Evolutionary conservation across 2,329 filamentous ascomycete species (phyloP), one percentile per base, ranked within the genome.

Genomic region (Fusarium luffae): DNA sequence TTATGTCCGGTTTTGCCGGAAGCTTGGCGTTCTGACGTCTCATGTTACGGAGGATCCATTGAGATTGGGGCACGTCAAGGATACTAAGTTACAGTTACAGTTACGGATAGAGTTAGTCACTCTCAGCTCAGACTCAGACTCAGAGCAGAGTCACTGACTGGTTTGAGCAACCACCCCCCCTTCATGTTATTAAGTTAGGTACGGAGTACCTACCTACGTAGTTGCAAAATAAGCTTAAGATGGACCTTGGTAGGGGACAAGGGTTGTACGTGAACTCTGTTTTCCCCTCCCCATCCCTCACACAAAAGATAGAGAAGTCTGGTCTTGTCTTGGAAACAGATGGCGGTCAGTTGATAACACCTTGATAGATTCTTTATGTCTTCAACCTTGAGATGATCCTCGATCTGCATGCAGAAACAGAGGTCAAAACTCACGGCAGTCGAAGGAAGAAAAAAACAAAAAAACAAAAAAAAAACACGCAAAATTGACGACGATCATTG

Each of bases 141-240:
- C 41, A 43, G 13, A 23, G 41, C 8, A 43, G 8, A 34, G 49
- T 52, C 52, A 65, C 48, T 47, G 47, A 54, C 61, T 60, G 23
- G 23, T 43, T 66, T 59, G 30, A 66, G 63, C 43, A 66, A 52
- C 47, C 47, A 28, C 41, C 25, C 64, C 25, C 64, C 16, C 32
- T 37, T 37, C 9, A 37, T 37, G 16, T 37, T 37, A 37, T 37
- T 37, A 18, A 37, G 32, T 37, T 37, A 6, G 32, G 32, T 37
- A 37, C 28, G 6, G 5, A 5, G 28, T 28, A 28, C 28, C 28
- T 28, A 28, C 16, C 61, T 54, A 49, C 46, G 56, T 18, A 68
- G 58, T 59, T 63, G 60, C 48, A 71, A 75, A 74, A 68, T 75
- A 75, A 75, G 73, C 73, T 75, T 75, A 75, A 75, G 73, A 74